Evolutionary conservation across 2,329 filamentous ascomycete genomes (phyloP), one percentile per base, ranked within the genome.

Genomic region (Botrytis pseudocinerea): DNA sequence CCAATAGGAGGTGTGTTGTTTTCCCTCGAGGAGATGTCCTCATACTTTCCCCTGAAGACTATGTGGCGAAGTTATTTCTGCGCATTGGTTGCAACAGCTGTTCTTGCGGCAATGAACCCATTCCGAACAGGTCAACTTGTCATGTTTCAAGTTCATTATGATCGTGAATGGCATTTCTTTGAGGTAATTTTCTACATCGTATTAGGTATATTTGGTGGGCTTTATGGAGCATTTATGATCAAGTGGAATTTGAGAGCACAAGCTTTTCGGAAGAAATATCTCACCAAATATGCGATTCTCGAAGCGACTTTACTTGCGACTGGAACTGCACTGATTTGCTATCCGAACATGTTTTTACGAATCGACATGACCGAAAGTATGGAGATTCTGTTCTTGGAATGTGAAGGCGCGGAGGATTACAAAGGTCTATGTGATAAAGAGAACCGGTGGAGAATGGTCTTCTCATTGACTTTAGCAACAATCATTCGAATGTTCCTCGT

Each of bases 291-390:
- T 82, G 92, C 95, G 10, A 89, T 98, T 46, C 86, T 95, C 5
- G 96, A 99, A 82, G 93, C 94, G 0, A 95, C 94, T 0, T 83
- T 97, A 25, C 84, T 99, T 59, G 95, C 96, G 1, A 89, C 91
- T 0, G 87, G 90, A 12, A 99, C 96, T 6, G 96, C 95, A 16
- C 86, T 98, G 38, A 87, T 99, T n/a, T 98, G 95, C 82, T 99
- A 97, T 80, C 96, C 95, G 0, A 99, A 99, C 78, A 94, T 93
- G 82, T 98, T 99, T 77, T 82, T 99, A 73, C 88, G 93, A 72
- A 98, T 98, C 78, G 97, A 99, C 83, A 98, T 99, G 96, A 98
- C 96, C 0, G 95, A 98, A 84, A 97, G 94, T 84, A 98, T 99
- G 96, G 95, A 98, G 81, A 97, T 98, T 76, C 84, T 99, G 18